Base-by-base conservation (phyloP, 768 basidiomycete species). In the Lyophyllum decastes region DNA sequence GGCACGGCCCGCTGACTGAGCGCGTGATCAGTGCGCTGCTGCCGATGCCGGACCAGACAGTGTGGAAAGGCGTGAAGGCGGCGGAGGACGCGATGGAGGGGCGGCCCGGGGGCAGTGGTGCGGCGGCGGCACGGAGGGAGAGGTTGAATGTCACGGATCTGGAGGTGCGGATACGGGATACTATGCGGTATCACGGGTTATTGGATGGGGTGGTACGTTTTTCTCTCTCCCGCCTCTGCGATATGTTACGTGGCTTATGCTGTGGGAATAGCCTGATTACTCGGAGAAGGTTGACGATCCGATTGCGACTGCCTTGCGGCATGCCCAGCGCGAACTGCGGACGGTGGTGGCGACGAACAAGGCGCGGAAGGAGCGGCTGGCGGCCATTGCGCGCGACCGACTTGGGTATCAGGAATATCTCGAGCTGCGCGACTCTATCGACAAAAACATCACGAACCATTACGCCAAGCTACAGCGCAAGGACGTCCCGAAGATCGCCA, bases 361-460 rank as follows among this genome's bases (percentile, higher is more conserved):
- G 65, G 83, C 85, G 2, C 88, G 96, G 12, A 90, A 90, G 69
- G 72, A 74, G 27, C 86, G 90, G 3, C 82, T 98, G 2, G 81
- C 81, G 14, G 76, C 79, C 14, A 82, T 95, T 59, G 94, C 95
- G 26, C 85, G 88, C 58, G 92, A 95, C 66, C 85, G 95, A 21
- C 81, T 98, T 17, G 94, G 88, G 6, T 92, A 94, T 68, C 92
- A 94, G 66, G 96, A 98, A 67, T 98, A 96, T 74, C 73, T 92
- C 56, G 90, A 92, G 27, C 71, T 85, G 8, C 85, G 95, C 17
- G 94, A 96, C 60, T 80, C 88, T 4, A 82, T 98, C 49, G 95
- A 98, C 78, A 89, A 86, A 76, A 87, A 88, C 64, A 92, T 98
- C 68, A 77, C 82, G 46, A 78, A 75, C 17, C 77, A 88, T 10